Conservation (phyloP, 371 early-diverging fungal species). For the Actinomortierella wolfii region DNA sequence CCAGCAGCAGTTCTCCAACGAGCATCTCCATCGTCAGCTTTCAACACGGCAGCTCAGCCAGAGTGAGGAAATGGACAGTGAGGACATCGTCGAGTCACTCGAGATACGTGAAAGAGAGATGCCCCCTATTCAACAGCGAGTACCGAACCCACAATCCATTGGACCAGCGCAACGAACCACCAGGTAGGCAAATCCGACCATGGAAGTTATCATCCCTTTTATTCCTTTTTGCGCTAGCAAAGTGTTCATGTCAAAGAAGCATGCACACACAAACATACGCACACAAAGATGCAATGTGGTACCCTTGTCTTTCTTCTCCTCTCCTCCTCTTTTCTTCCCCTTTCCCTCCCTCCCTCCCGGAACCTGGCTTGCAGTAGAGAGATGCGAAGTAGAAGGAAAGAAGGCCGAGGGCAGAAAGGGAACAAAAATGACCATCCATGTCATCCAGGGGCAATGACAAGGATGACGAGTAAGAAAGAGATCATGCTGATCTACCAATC, state of each 20-base stretch:
- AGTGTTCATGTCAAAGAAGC: neutral
- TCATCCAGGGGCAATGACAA: too few relatives aligned
- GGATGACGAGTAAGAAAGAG: too few relatives aligned
- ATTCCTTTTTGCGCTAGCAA: neutral
- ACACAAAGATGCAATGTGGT: neutral
- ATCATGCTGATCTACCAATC: too few relatives aligned
- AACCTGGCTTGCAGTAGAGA: too few relatives aligned
- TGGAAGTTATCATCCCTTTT: neutral
- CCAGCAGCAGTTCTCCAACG: neutral
- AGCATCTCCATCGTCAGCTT: constrained; percentile 10
- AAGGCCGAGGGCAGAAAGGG: too few relatives aligned
- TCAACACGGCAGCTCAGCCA: too few relatives aligned
- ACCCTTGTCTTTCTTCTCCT: neutral
- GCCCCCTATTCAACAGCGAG: neutral
- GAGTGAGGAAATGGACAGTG: constrained; percentile 3
- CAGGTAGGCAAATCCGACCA: neutral
- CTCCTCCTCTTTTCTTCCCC: neutral
- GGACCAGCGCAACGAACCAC: too few relatives aligned
- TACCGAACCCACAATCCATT: neutral
- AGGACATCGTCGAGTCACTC: constrained; percentile 13
- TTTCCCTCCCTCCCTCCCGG: neutral
- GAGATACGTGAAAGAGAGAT: constrained; percentile 26
- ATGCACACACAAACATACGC: constrained; percentile 1
- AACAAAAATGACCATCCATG: too few relatives aligned
- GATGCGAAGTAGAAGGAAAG: too few relatives aligned